phyloP scores from a whole-genome alignment of 1,139 yeast species.

The Zygosaccharomyces pseudobailii region DNA sequence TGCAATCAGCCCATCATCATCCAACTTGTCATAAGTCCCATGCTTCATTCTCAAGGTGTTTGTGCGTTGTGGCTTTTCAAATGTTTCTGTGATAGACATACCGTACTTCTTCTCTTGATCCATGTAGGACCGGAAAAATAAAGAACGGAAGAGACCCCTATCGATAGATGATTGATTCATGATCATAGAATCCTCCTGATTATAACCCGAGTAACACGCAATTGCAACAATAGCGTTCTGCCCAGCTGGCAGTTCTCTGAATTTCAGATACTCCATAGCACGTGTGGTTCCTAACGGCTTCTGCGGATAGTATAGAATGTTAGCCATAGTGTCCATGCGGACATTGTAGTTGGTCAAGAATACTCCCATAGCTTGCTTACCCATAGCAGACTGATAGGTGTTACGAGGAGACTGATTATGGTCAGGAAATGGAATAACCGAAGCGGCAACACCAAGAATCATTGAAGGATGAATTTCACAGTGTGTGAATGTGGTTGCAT shows the following conservation, averaged over 20 bases:
- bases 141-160: slow-evolving; percentile 90
- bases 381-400: slow-evolving; percentile 99
- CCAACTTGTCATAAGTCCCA: slow-evolving; percentile 96
- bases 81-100: slow-evolving; percentile 94
- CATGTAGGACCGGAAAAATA: slow-evolving; percentile 95
- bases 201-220: slow-evolving; percentile 96
- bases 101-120: slow-evolving; percentile 98
- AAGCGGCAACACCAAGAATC: slow-evolving; percentile 98
- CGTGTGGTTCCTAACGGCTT: slow-evolving; percentile 99
- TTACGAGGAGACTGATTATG: slow-evolving; percentile 99
- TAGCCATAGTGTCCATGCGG: slow-evolving; percentile 99
- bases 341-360: slow-evolving; percentile 91
- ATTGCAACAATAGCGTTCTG: slow-evolving; percentile 98
- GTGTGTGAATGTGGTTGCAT: slow-evolving; percentile 89
- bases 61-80: slow-evolving; percentile 91
- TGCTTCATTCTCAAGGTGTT: slow-evolving; percentile 93
- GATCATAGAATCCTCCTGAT: slow-evolving; percentile 99
- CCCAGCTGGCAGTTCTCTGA: slow-evolving; percentile 98
- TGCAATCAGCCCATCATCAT: slow-evolving; percentile 95
- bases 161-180: slow-evolving; percentile 98
- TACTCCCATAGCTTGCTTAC: slow-evolving; percentile 99
- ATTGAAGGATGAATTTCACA: slow-evolving; percentile 98
- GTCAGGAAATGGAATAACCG: slow-evolving; percentile 98
- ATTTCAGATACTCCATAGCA: slow-evolving; percentile 95
- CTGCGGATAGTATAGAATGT: slow-evolving; percentile 93